Evolutionary conservation across 805 yeast species (phyloP).

Genomic region (Ogataea dorogensis): DNA sequence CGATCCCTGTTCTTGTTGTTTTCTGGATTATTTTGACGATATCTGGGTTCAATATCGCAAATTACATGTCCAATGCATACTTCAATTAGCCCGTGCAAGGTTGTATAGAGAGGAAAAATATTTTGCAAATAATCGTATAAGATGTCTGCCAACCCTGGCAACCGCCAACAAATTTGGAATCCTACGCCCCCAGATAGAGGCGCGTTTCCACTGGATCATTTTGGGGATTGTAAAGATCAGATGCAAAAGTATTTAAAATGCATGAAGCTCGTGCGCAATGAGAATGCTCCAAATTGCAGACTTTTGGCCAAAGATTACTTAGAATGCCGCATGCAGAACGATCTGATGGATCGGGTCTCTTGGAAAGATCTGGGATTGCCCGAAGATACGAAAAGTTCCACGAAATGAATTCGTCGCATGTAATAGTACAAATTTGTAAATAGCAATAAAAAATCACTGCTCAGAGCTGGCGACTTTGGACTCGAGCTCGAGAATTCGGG

Average conservation of each 20-base stretch:
- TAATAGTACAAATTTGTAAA: slow-evolving; percentile 6
- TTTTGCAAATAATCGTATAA: slow-evolving; percentile 1
- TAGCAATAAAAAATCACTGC: slow-evolving; percentile 5
- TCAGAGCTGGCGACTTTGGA: slow-evolving; percentile 12
- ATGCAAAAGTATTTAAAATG: slow-evolving; percentile 80
- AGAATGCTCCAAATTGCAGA: slow-evolving; percentile 90
- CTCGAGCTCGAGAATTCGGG: slow-evolving; percentile 20
- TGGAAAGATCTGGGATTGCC: slow-evolving; percentile 40
- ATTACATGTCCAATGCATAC: slow-evolving; percentile 50
- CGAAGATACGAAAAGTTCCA: slow-evolving; percentile 22
- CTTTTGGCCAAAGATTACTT: slow-evolving; percentile 77
- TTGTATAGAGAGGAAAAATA: slow-evolving; percentile 9
- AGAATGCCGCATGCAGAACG: slow-evolving; percentile 84
- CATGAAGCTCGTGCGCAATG: slow-evolving; percentile 70
- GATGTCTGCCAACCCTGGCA: slow-evolving; percentile 47
- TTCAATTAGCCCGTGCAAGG: slow-evolving; percentile 25
- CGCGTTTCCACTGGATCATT: slow-evolving; percentile 91
- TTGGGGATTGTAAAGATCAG: slow-evolving; percentile 71
- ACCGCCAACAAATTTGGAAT: slow-evolving; percentile 47
- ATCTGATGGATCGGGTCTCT: slow-evolving; percentile 36
- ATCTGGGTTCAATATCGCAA: slow-evolving; percentile 72
- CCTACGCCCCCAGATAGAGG: slow-evolving; percentile 98
- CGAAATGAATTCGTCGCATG: slow-evolving; percentile 1
- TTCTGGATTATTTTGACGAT: slow-evolving; percentile 57
- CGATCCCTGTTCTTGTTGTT: slow-evolving; percentile 59